A percentile compares a stretch with the other conserved stretches of the same genome.
These are phyloP conservation scores for Diplodia corticola DNA, from an alignment of 2,329 filamentous ascomycete species.

Conservation along the genomic window DNA sequence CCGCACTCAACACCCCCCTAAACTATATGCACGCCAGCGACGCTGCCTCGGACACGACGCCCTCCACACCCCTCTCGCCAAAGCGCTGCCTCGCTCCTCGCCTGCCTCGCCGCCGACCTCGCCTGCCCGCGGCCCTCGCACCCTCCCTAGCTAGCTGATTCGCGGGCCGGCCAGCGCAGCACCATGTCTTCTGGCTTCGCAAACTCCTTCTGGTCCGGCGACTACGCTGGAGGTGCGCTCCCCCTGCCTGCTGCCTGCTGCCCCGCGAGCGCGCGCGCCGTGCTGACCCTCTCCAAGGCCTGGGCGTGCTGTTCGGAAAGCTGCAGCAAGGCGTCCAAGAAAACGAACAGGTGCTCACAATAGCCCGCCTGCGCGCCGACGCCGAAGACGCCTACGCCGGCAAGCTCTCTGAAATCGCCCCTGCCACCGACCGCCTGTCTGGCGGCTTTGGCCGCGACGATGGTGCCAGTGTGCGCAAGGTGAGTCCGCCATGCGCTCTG, in stretches of 20 bases:
- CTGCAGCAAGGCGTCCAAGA: conserved; percentile 94
- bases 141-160: conserved; percentile 11
- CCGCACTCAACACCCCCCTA: conserved; percentile 6
- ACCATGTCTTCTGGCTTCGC: conserved; percentile 62
- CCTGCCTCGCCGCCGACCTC: background rate
- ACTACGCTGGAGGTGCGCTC: conserved; percentile 85
- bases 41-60: background rate
- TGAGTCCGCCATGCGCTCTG: conserved; percentile 43
- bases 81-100: background rate
- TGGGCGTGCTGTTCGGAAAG: conserved; percentile 94
- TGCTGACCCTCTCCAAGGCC: conserved; percentile 51
- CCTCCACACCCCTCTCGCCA: background rate
- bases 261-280: conserved; percentile 4
- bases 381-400: conserved; percentile 88
- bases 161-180: conserved; percentile 21
- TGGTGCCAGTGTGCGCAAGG: conserved; percentile 93
- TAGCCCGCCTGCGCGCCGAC: conserved; percentile 92
- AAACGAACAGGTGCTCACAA: conserved; percentile 88
- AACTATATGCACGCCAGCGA: conserved; percentile 6
- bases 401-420: conserved; percentile 77
- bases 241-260: background rate
- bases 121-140: background rate
- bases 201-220: conserved; percentile 95
- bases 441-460: conserved; percentile 90
- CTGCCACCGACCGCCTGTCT: conserved; percentile 75